Conservation (phyloP, 2,329 filamentous ascomycete genomes). For the Chrysoporthe austroafricana region DNA sequence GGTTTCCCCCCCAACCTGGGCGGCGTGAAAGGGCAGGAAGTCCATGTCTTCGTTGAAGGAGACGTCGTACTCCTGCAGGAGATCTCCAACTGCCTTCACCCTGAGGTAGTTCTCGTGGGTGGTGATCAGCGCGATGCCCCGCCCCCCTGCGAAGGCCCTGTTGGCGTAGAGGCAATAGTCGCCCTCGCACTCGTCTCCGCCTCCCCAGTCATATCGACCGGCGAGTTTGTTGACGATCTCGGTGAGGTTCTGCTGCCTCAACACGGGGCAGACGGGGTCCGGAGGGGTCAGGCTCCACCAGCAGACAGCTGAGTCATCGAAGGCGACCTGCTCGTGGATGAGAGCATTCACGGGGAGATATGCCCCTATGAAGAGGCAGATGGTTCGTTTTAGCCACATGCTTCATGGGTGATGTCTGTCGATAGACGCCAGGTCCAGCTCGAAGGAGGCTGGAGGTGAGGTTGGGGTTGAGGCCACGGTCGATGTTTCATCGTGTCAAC, state of each 20-base stretch:
- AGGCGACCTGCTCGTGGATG: slow-evolving; percentile 25
- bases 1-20: slow-evolving; percentile 41
- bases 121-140: slow-evolving; percentile 32
- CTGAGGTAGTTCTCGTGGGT: slow-evolving; percentile 23
- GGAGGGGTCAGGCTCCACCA: slow-evolving; percentile 26
- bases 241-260: slow-evolving; percentile 44
- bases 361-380: background rate
- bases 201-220: slow-evolving; percentile 35
- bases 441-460: background rate
- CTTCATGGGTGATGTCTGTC: slow-evolving; percentile 1
- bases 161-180: slow-evolving; percentile 32
- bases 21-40: slow-evolving; percentile 36
- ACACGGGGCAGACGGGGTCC: slow-evolving; percentile 24
- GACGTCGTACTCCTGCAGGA: slow-evolving; percentile 26
- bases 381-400: background rate
- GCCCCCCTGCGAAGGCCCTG: slow-evolving; percentile 25
- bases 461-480: background rate
- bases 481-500: slow-evolving; percentile 4
- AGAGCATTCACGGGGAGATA: slow-evolving; percentile 10
- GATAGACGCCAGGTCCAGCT: background rate
- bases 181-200: slow-evolving; percentile 29
- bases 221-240: slow-evolving; percentile 42
- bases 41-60: slow-evolving; percentile 36
- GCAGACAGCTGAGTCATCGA: slow-evolving; percentile 27
- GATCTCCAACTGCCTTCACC: slow-evolving; percentile 15